phyloP scores from a whole-genome alignment of 2,329 filamentous ascomycete species.

The Teratosphaeria viscida region DNA sequence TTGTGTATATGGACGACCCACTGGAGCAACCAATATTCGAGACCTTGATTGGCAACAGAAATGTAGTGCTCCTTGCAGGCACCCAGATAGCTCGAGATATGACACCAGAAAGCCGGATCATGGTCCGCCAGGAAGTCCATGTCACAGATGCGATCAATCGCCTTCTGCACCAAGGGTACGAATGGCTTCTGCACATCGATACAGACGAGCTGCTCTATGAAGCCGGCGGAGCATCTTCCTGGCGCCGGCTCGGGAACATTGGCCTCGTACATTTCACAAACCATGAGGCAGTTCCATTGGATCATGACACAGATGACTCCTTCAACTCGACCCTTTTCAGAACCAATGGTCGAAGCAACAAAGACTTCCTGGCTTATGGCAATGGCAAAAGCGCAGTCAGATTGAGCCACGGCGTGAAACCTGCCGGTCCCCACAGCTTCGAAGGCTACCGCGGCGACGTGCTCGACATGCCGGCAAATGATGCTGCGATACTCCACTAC shows the following conservation, averaged over 20 bases:
- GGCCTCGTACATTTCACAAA: slow-evolving; percentile 1
- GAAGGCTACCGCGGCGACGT: background rate
- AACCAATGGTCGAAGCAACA: background rate
- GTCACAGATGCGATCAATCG: background rate
- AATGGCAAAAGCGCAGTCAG: slow-evolving; percentile 2
- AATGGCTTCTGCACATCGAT: slow-evolving; percentile 1
- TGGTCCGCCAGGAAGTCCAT: slow-evolving; percentile 1
- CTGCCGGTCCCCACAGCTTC: background rate
- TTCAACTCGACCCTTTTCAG: background rate
- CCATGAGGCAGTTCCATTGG: slow-evolving; percentile 1
- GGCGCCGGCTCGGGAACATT: background rate
- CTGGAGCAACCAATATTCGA: background rate
- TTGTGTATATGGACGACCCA: slow-evolving; percentile 1
- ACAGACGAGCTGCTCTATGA: slow-evolving; percentile 2
- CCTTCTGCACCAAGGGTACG: background rate
- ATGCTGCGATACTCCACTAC: slow-evolving; percentile 1
- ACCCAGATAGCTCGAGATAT: background rate
- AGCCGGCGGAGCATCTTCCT: background rate
- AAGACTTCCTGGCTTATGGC: slow-evolving; percentile 1
- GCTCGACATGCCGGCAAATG: background rate
- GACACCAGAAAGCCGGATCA: slow-evolving; percentile 1
- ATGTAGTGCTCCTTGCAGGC: background rate
- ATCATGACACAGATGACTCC: background rate
- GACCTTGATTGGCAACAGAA: background rate
- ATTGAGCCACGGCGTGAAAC: background rate